Conservation (phyloP, 2,329 filamentous ascomycete genomes). For the Mycogone perniciosa region DNA sequence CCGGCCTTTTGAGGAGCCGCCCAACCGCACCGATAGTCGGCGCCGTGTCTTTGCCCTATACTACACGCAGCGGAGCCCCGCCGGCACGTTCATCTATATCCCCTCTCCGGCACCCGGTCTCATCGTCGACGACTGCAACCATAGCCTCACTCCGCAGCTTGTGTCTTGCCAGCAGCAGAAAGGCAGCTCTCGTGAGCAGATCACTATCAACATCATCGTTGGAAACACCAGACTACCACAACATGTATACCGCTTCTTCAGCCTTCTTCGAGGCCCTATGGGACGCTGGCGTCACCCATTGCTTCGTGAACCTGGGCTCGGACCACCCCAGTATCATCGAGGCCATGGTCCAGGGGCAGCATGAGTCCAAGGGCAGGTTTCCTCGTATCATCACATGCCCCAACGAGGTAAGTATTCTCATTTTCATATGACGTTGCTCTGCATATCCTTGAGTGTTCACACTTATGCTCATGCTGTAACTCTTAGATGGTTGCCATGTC, state of each 20-base stretch:
- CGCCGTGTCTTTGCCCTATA: constrained; percentile 6
- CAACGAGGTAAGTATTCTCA: constrained; percentile 55
- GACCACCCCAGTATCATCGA: constrained; percentile 74
- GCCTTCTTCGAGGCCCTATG: constrained; percentile 79
- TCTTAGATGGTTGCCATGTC: constrained; percentile 74
- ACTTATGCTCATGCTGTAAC: neutral
- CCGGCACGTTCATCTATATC: constrained; percentile 1
- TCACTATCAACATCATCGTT: constrained; percentile 14
- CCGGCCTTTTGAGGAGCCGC: constrained; percentile 19
- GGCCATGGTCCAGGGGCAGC: constrained; percentile 70
- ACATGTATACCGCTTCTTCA: constrained; percentile 67
- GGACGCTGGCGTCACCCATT: constrained; percentile 58
- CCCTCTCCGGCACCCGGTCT: neutral
- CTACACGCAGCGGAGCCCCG: constrained; percentile 4
- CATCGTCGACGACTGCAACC: constrained; percentile 2
- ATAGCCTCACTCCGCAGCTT: neutral
- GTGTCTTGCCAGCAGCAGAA: neutral
- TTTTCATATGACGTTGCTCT: neutral
- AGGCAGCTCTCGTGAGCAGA: constrained; percentile 3
- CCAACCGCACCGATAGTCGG: constrained; percentile 12
- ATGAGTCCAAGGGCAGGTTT: constrained; percentile 57
- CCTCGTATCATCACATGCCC: constrained; percentile 73
- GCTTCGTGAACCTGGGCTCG: constrained; percentile 61
- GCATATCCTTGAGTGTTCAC: neutral
- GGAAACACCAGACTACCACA: constrained; percentile 18